Evolutionary conservation across 2,329 filamentous ascomycete genomes (phyloP), one percentile per base, ranked within the genome.

Genomic region (Calycina herbarum): DNA sequence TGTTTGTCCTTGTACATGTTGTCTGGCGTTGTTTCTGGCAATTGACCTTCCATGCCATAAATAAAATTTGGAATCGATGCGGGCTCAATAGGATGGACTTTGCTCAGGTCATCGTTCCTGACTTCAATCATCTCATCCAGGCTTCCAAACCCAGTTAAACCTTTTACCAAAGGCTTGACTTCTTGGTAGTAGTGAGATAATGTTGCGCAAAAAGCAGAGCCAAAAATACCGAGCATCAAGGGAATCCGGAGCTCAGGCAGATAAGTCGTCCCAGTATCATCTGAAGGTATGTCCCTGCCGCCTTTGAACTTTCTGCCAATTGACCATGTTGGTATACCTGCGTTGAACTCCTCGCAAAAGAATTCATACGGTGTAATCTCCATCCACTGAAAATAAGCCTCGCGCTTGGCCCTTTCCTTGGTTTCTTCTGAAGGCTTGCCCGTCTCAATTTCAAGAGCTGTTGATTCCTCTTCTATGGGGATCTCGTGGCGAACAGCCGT

Each of bases 331-430:
- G 95, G 95, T 67, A 99, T 97, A 2, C 95, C 94, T 1, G 94
- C 93, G 29, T 85, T 85, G 61, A 97, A 89, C 74, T 97, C 94
- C 77, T 98, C 94, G 72, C 93, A 97, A 77, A 95, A 97, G 76
- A 97, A 90, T 76, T 98, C 94, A 74, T 96, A 97, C 0, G 94
- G 94, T 0, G 93, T 96, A 73, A 94, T 90, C 74, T 99, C 95
- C 71, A 95, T 97, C 94, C 95, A 98, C 73, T 99, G 94, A 73
- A 98, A 99, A 92, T 94, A 98, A 2, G 93, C 85, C 73, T 96
- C 90, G 66, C 83, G 82, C 73, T 79, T 86, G 11, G 84, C 61
- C 80, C 76, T 69, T 17, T 82, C 80, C 70, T 87, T 85, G 0
- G 80, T 82, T 24, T 79, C 77, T 66, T 88, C 83, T 0, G 81